A percentile compares a stretch with the other conserved stretches of the same genome.
phyloP scores from a whole-genome alignment of 768 basidiomycete species.

The Lepiota brunneoincarnata region DNA sequence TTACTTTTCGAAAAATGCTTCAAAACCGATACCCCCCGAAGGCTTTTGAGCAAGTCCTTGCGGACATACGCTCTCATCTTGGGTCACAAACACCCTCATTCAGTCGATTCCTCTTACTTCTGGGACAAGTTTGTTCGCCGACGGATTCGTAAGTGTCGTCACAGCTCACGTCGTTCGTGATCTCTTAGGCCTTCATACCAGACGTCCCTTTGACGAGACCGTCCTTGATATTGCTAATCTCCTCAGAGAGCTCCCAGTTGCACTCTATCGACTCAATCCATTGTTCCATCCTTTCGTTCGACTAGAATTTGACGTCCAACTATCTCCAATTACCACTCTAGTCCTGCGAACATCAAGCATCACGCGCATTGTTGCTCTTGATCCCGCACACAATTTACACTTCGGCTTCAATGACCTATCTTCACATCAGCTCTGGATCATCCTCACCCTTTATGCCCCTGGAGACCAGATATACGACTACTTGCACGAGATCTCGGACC shows the following conservation, averaged over 20 bases:
- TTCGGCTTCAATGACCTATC: too few species aligned
- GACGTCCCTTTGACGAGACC: not conserved
- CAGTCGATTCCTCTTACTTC: too few species aligned
- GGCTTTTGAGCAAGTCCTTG: too few species aligned
- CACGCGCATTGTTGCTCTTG: not conserved
- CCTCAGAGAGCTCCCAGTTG: not conserved
- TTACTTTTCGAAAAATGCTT: too few species aligned
- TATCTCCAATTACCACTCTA: not conserved
- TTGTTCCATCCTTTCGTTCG: too few species aligned
- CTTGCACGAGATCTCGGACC: not conserved
- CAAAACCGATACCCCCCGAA: too few species aligned
- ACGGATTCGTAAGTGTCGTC: not conserved
- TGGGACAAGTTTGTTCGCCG: too few species aligned
- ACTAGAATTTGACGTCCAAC: not conserved
- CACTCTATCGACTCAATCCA: not conserved
- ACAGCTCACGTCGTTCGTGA: not conserved
- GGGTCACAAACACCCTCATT: too few species aligned
- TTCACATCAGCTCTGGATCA: not conserved
- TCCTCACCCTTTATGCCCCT: not conserved
- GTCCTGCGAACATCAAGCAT: not conserved
- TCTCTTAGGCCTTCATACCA: not conserved
- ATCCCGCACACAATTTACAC: not conserved
- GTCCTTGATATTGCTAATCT: not conserved
- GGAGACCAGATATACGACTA: not conserved
- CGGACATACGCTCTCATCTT: too few species aligned